These are phyloP conservation scores for Solanum chiquidenum DNA, from an alignment of 257 asterid species.

Conservation along the genomic window DNA sequence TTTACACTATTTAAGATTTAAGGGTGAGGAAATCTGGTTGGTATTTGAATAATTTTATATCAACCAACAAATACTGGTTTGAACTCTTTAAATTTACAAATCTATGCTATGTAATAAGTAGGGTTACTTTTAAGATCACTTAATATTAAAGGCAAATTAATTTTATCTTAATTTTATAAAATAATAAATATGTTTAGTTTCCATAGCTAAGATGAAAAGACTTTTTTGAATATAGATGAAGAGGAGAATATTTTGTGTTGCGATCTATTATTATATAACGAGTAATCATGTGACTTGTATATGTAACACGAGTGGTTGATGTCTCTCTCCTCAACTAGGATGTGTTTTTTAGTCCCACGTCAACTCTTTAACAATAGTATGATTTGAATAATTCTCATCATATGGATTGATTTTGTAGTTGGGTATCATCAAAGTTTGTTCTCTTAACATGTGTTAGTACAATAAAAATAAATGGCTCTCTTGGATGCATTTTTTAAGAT, in stretches of 20 bases:
- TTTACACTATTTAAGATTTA: background rate
- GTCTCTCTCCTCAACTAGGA: background rate
- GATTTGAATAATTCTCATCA: background rate
- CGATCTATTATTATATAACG: background rate
- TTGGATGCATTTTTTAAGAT: background rate
- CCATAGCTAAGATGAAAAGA: too few species aligned
- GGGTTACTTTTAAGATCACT: background rate
- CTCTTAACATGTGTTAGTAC: background rate
- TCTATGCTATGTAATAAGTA: background rate
- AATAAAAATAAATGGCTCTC: too few species aligned
- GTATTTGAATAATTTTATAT: background rate
- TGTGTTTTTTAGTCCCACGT: background rate
- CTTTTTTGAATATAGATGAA: too few species aligned
- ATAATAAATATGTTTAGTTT: too few species aligned
- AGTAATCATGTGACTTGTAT: too few species aligned
- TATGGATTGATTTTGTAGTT: background rate
- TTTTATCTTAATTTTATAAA: too few species aligned
- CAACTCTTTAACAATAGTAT: background rate
- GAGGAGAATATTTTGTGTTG: too few species aligned
- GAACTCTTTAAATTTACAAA: background rate
- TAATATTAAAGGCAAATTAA: background rate
- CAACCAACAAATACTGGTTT: background rate
- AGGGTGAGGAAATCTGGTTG: background rate
- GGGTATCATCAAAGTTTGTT: too few species aligned
- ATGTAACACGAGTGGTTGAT: background rate